Conservation (phyloP, 2,329 filamentous ascomycete genomes). For the Neobulgaria alba region DNA sequence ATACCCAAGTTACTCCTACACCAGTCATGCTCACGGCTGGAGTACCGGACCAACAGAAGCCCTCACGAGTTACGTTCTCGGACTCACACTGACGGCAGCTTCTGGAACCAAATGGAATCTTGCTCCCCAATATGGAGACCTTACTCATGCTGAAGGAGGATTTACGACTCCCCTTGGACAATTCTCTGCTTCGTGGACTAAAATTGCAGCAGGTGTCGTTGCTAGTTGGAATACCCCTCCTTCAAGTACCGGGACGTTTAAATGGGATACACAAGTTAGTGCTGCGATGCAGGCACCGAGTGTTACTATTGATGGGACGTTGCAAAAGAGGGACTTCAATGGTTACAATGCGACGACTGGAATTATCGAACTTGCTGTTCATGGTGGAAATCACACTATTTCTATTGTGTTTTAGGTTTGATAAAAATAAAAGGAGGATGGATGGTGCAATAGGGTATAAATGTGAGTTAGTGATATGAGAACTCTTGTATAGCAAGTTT, state of each 20-base stretch:
- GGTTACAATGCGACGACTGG: conserved; percentile 2
- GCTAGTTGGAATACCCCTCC: conserved; percentile 13
- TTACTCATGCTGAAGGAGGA: conserved; percentile 33
- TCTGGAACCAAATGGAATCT: conserved; percentile 32
- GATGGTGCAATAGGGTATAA: too few species aligned
- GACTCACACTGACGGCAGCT: conserved; percentile 31
- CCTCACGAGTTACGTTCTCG: conserved; percentile 36
- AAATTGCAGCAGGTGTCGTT: conserved; percentile 7
- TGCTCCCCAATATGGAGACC: conserved; percentile 33
- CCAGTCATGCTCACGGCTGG: conserved; percentile 44
- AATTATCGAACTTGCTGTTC: conserved; percentile 4
- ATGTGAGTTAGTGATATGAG: too few species aligned
- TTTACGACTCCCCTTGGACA: conserved; percentile 33
- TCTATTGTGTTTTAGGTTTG: too few species aligned
- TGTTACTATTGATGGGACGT: conserved; percentile 6
- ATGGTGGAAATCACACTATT: conserved; percentile 5
- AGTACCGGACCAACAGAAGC: conserved; percentile 39
- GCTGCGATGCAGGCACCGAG: conserved; percentile 1
- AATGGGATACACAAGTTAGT: conserved; percentile 7
- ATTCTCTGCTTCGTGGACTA: conserved; percentile 29
- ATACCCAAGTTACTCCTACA: conserved; percentile 40
- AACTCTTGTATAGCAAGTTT: too few species aligned
- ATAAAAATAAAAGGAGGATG: too few species aligned
- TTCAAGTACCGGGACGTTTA: conserved; percentile 11
- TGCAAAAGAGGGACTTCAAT: not conserved